A percentile compares a stretch with the other conserved stretches of the same genome.
Evolutionary conservation across 192 early-diverging fungal species (phyloP).

Genomic region (Coemansia sp.): DNA sequence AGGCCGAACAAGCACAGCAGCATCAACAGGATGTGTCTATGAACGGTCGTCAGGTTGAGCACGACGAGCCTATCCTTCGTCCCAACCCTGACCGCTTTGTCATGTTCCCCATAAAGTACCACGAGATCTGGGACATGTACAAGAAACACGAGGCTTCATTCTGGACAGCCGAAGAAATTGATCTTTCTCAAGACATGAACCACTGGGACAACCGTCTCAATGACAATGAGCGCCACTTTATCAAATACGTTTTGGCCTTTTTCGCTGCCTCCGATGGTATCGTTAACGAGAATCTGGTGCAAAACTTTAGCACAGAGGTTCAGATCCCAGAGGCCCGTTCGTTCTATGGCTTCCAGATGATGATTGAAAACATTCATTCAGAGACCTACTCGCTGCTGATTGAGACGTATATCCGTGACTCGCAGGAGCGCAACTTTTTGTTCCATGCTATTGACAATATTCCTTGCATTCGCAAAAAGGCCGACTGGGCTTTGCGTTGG

Average conservation of each 20-base stretch:
- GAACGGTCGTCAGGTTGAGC: slow-evolving; percentile 40
- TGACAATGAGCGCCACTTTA: slow-evolving; percentile 85
- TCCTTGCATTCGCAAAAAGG: slow-evolving; percentile 94
- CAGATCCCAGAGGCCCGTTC: slow-evolving; percentile 92
- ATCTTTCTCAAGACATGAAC: slow-evolving; percentile 83
- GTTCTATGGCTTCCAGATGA: slow-evolving; percentile 97
- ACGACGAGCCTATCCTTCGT: slow-evolving; percentile 56
- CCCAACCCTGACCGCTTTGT: slow-evolving; percentile 81
- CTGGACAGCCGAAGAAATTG: slow-evolving; percentile 96
- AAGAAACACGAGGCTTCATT: slow-evolving; percentile 97
- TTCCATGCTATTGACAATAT: slow-evolving; percentile 95
- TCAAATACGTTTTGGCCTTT: slow-evolving; percentile 91
- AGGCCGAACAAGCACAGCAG: slow-evolving; percentile 32
- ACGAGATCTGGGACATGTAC: slow-evolving; percentile 97
- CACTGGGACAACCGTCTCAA: slow-evolving; percentile 86
- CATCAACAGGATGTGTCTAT: slow-evolving; percentile 35
- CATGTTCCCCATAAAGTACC: slow-evolving; percentile 91
- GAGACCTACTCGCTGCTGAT: slow-evolving; percentile 96
- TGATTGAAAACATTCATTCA: slow-evolving; percentile 96
- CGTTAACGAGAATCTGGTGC: slow-evolving; percentile 92
- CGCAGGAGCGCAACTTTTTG: slow-evolving; percentile 72
- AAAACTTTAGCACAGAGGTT: slow-evolving; percentile 86
- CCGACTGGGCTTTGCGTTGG: slow-evolving; percentile 96
- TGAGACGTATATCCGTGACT: slow-evolving; percentile 92
- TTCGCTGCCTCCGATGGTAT: slow-evolving; percentile 95